phyloP scores from a whole-genome alignment of 192 early-diverging fungal species.

The Coemansia sp. region DNA sequence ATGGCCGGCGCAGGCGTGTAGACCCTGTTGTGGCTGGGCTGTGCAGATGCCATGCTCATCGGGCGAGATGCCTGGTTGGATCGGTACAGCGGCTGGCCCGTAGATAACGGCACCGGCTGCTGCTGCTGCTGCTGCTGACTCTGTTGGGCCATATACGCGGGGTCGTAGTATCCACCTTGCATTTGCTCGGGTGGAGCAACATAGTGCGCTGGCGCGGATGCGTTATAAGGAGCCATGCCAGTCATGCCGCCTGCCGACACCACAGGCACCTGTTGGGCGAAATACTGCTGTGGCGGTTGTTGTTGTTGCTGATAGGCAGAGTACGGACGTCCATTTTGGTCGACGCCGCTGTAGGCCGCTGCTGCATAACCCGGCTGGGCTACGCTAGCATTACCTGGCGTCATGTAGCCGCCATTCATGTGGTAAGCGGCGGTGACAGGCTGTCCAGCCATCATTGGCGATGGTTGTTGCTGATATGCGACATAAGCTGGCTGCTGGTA shows the following conservation, averaged over 20 bases:
- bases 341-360: conserved; percentile 19
- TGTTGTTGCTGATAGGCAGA: conserved; percentile 22
- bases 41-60: conserved; percentile 6
- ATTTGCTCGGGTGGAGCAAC: conserved; percentile 16
- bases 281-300: conserved; percentile 13
- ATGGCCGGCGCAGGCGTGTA: conserved; percentile 6
- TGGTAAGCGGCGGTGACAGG: conserved; percentile 3
- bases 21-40: background rate
- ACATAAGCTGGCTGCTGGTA: conserved; percentile 6
- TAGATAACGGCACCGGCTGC: background rate
- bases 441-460: background rate
- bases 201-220: background rate
- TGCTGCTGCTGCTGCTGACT: conserved; percentile 21
- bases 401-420: conserved; percentile 1
- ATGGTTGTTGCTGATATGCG: conserved; percentile 10
- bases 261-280: background rate
- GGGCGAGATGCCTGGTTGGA: background rate
- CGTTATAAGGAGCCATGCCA: conserved; percentile 4
- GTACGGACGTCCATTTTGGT: conserved; percentile 28
- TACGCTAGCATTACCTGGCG: background rate
- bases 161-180: conserved; percentile 34
- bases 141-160: conserved; percentile 18
- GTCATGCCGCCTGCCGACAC: conserved; percentile 12
- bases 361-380: conserved; percentile 17
- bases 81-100: conserved; percentile 2